phyloP scores from a whole-genome alignment of 257 asterid species.

The Solanum stenotomum region DNA sequence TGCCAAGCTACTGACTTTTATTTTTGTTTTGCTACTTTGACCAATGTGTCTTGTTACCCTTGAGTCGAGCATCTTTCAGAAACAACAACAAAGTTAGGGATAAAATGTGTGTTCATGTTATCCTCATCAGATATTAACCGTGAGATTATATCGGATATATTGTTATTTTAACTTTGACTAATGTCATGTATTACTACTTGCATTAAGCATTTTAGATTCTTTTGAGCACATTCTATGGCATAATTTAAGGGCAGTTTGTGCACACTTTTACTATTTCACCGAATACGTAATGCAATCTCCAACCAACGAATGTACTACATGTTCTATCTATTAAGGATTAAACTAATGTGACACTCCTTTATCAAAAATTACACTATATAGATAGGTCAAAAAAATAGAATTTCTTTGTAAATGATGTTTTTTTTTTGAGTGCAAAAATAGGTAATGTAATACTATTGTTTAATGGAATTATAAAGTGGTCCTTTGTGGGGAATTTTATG shows the following conservation, averaged over 20 bases:
- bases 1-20: not conserved
- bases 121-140: fast-evolving
- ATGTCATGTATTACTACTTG: not conserved
- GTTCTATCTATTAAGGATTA: not conserved
- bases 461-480: not conserved
- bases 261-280: not conserved
- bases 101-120: not conserved
- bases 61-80: not conserved
- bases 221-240: not conserved
- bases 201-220: slow-evolving; percentile 18
- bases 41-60: not conserved
- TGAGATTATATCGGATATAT: too few species aligned
- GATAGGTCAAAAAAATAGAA: not conserved
- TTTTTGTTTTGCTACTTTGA: not conserved
- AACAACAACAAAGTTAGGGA: not conserved
- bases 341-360: not conserved
- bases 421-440: not conserved
- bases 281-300: not conserved
- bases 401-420: not conserved
- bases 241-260: not conserved
- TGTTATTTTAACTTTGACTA: not conserved
- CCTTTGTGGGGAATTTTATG: not conserved
- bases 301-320: fast-evolving
- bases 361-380: not conserved
- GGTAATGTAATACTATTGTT: not conserved